A percentile compares a stretch with the other conserved stretches of the same genome.
phyloP scores from a whole-genome alignment of 352 stramenopile genomes.

The Pythium volutum region DNA sequence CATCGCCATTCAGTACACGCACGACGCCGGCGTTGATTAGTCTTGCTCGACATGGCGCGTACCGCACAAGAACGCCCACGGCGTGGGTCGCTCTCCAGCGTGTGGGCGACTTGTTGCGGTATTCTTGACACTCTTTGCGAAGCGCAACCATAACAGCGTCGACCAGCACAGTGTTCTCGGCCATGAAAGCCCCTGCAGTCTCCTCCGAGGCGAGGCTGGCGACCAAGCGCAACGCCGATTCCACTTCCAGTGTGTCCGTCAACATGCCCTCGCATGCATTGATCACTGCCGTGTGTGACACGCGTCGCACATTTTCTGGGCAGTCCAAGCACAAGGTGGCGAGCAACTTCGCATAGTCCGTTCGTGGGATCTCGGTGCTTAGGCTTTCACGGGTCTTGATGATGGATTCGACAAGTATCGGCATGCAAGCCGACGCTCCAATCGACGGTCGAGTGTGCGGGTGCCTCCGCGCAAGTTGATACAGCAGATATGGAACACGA shows the following conservation, averaged over 20 bases:
- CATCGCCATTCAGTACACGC: background rate
- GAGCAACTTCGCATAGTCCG: background rate
- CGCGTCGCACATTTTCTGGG: background rate
- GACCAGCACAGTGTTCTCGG: background rate
- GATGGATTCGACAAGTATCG: background rate
- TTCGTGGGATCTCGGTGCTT: background rate
- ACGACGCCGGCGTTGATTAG: background rate
- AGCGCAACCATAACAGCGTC: background rate
- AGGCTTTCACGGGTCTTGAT: background rate
- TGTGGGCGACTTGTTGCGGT: background rate
- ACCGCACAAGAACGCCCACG: background rate
- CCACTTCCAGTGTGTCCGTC: too few relatives aligned
- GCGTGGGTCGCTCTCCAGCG: background rate
- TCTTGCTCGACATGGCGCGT: background rate
- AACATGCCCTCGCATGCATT: background rate
- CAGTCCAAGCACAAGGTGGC: background rate
- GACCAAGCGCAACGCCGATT: background rate
- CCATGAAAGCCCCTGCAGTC: background rate
- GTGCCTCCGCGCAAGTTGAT: background rate
- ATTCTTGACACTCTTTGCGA: background rate
- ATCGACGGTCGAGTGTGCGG: background rate
- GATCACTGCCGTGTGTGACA: background rate
- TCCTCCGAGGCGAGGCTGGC: background rate
- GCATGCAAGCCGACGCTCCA: background rate
- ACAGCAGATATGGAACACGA: background rate